Evolutionary conservation across 768 basidiomycete species (phyloP), one percentile per base, ranked within the genome.

Genomic region (Candolleomyces aberdarensis): DNA sequence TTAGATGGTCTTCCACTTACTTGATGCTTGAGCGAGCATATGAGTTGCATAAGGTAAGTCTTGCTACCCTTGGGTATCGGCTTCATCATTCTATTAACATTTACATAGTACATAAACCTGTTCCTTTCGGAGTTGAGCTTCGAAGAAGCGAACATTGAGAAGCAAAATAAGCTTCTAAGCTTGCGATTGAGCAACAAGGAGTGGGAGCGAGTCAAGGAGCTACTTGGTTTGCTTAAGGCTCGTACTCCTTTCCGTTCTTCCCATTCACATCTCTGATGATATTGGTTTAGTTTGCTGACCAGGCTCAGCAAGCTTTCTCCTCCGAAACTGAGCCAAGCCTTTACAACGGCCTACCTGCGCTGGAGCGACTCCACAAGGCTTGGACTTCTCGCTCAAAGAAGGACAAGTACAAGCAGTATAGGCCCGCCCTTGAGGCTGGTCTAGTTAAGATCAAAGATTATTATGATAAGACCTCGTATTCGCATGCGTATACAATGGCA

Each of bases 261-360:
- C 2, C 19, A 39, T 15, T 10, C 57, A 5, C 36, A 31, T 58
- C 11, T 41, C 17, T 60, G 14, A 14, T n/a, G 4, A 46, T 20
- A 7, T 43, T 43, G 41, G 41, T 43, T 43, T 40, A 75, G 73
- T 60, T 66, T 61, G 72, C 73, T 3, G 71, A 75, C 55, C 29
- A 57, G 15, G 67, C 72, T 1, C 74, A 76, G 59, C 75, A 75
- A 1, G 8, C 49, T 6, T 51, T 51, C 49, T 51, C 49, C 8
- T 67, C 70, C 14, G 71, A 74, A 6, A 63, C 56, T 8, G 56
- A 61, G 3, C 66, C 74, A 3, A 64, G 69, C 0, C 68, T 77
- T 17, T 67, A 71, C 53, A 52, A 56, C 32, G 73, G 66, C 0
- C 63, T 76, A 20, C 75, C 76, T 36, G 73, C 73, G 0, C 67